Percentiles rank a stretch among this genome's conserved stretches.
Conservation (phyloP, 129 eudicot species). For the Heracleum sosnowskyi region DNA sequence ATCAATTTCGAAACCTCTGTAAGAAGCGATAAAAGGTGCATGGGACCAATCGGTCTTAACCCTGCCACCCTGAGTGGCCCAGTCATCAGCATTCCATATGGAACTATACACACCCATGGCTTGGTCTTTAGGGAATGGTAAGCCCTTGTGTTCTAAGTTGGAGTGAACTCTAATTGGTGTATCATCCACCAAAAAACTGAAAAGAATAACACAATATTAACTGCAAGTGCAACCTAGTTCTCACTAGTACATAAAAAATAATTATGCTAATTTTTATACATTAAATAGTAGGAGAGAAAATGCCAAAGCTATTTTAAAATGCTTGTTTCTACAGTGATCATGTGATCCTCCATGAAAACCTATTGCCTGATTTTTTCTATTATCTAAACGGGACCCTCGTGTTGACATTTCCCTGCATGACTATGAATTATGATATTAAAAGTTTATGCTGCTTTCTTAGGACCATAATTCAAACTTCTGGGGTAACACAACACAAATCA, state of each 20-base stretch:
- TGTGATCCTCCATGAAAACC: not conserved
- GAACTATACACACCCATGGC: conserved; percentile 57
- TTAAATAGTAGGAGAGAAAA: not conserved
- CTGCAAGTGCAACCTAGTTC: not conserved
- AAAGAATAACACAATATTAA: not conserved
- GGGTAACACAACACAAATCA: not conserved
- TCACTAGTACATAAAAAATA: too few relatives aligned
- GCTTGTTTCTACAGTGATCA: not conserved
- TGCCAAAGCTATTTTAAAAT: not conserved
- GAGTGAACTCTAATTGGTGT: conserved; percentile 43
- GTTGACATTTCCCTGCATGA: not conserved
- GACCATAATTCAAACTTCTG: not conserved
- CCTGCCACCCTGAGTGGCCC: conserved; percentile 97
- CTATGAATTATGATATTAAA: not conserved
- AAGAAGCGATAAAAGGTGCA: conserved; percentile 76
- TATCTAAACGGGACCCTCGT: not conserved
- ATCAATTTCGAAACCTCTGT: conserved; percentile 58
- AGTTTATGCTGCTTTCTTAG: not conserved
- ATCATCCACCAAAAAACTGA: conserved; percentile 49
- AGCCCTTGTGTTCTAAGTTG: conserved; percentile 43
- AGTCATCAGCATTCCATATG: conserved; percentile 61
- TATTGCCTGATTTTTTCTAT: too few relatives aligned
- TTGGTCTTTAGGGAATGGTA: conserved; percentile 48
- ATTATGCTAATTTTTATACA: too few relatives aligned
- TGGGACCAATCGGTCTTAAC: conserved; percentile 89